Evolutionary conservation across 768 basidiomycete genomes (phyloP).

Genomic region (Dentipellis fragilis): DNA sequence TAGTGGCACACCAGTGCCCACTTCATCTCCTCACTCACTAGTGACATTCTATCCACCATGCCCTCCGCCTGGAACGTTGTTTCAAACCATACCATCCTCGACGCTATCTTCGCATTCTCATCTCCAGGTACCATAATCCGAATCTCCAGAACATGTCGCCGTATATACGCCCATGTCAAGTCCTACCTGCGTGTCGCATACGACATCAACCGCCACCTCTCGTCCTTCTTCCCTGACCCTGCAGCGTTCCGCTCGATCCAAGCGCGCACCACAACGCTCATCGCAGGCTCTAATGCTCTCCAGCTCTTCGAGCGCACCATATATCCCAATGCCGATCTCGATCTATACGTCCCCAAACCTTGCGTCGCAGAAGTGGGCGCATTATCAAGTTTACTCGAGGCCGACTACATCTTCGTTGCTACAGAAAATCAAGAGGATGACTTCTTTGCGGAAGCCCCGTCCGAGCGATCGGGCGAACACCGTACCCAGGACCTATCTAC

Average conservation of each 20-base stretch:
- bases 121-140: neutral
- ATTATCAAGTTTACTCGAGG: neutral
- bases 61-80: neutral
- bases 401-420: neutral
- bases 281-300: constrained; percentile 44
- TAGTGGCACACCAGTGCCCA: too few species aligned
- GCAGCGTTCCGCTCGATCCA: constrained; percentile 34
- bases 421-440: neutral
- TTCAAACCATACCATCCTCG: neutral
- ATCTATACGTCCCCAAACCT: constrained; percentile 19
- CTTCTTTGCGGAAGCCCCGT: neutral
- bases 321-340: constrained; percentile 40
- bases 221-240: constrained; percentile 26
- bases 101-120: neutral
- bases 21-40: too few species aligned
- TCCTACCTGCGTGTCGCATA: constrained; percentile 20
- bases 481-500: neutral
- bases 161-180: constrained; percentile 7
- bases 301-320: constrained; percentile 38
- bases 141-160: neutral
- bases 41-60: neutral
- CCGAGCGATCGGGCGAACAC: neutral
- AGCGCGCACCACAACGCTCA: constrained; percentile 30
- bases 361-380: neutral
- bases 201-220: constrained; percentile 27